phyloP scores from a whole-genome alignment of 495 filamentous ascomycete species.

The Pyrenula massariospora region DNA sequence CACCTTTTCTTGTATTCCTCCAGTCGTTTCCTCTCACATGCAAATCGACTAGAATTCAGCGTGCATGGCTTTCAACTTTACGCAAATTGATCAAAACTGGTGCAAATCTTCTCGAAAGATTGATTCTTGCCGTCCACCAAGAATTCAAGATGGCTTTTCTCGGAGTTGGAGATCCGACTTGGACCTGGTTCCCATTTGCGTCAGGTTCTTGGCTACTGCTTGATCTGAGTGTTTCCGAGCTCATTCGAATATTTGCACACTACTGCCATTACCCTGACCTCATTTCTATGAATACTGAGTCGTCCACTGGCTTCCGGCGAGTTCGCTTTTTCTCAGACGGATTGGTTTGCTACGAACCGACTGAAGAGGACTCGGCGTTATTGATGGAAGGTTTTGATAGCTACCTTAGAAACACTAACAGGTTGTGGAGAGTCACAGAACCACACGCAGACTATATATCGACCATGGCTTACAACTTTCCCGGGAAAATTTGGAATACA shows the following conservation, averaged over 20 bases:
- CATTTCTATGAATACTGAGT: background rate
- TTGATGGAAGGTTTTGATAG: background rate
- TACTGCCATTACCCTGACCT: background rate
- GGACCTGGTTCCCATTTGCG: background rate
- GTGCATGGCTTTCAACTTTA: background rate
- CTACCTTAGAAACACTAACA: background rate
- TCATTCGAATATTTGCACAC: background rate
- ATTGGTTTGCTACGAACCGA: background rate
- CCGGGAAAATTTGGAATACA: background rate
- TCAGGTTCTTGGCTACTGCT: background rate
- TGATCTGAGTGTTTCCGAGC: background rate
- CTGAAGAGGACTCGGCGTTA: background rate
- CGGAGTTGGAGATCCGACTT: background rate
- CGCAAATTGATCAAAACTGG: background rate
- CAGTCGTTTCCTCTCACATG: background rate
- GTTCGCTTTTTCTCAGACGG: background rate
- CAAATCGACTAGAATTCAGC: background rate
- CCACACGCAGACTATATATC: background rate
- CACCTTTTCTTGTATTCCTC: background rate
- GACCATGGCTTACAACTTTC: background rate
- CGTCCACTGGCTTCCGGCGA: background rate
- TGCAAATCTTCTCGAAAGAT: background rate
- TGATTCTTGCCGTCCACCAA: background rate
- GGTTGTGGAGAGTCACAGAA: background rate
- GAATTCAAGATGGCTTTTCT: background rate